Base-by-base conservation (phyloP, 2,329 filamentous ascomycete species). In the Ophiostoma piceae region DNA sequence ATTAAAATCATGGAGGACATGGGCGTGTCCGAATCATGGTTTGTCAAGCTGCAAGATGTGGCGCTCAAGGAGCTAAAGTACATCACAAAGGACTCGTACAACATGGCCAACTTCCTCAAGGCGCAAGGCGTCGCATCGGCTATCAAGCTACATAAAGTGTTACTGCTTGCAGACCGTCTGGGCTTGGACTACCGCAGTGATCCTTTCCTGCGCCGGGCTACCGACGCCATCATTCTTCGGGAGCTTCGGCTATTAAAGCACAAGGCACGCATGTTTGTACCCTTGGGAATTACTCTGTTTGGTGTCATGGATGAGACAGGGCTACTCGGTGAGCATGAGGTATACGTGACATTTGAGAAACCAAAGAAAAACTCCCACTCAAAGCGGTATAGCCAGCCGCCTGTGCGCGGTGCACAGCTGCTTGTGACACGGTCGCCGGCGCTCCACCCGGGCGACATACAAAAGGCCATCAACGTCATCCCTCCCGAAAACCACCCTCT, bases 1-100 rank as follows among this genome's bases (percentile, higher is more conserved):
- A 92, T 96, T 79, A 96, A 96, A 76, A 92, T 96, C 5, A 78
- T 96, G 0, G 92, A 96, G 75, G 92, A 96, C 73, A 87, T 94
- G 77, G 84, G 84, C 0, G 87, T 90, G 0, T 76, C 82, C 0
- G 75, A 80, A 0, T 70, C 78, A 0, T 89, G 85, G 76, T 94
- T 96, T 73, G 76, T 90, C 12, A 75, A 82, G 0, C 78, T 92
- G 0, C 92, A 95, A 77, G 79, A 82, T 0, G 79, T 80, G n/a
- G 89, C 89, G 37, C 79, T 95, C 3, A 73, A 83, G 0, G 80
- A 83, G 14, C 80, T 96, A 4, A 84, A 87, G 2, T 78, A 79
- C 12, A 86, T 90, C 66, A 89, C 88, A 0, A 79, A 82, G 0
- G 84, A 82, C 26, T 80, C 85, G 0, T 75, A 82, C 71, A 90